Evolutionary conservation across 176 grass and related monocot species (phyloP).

Genomic region (Hordeum marinum): DNA sequence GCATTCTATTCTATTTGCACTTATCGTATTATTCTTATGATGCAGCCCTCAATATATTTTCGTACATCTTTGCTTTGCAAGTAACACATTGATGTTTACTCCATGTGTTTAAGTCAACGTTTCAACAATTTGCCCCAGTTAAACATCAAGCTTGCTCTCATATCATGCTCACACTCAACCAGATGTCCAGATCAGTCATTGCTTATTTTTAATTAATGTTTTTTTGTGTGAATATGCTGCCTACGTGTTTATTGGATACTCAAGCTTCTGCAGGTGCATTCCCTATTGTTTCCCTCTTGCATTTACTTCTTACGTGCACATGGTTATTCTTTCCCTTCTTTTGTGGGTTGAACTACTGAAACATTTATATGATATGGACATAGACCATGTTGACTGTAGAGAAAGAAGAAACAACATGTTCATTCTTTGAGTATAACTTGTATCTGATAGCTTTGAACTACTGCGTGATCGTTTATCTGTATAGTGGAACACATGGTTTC

Average conservation of each 20-base stretch:
- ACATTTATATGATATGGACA: background rate
- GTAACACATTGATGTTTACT: background rate
- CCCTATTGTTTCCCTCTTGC: constrained; percentile 34
- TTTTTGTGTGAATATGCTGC: background rate
- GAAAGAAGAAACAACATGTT: background rate
- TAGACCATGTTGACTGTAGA: background rate
- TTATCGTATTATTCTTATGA: constrained; percentile 2
- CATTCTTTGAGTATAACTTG: constrained; percentile 12
- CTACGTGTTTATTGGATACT: background rate
- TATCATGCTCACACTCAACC: constrained; percentile 45
- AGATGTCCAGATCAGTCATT: constrained; percentile 30
- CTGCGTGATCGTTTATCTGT: background rate
- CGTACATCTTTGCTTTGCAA: background rate
- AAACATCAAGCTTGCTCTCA: constrained; percentile 48
- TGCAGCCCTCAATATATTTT: background rate
- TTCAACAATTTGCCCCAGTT: constrained; percentile 37
- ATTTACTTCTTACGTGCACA: constrained; percentile 8
- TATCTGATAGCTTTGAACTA: background rate
- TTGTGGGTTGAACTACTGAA: background rate
- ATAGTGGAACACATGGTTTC: background rate
- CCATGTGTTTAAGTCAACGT: constrained; percentile 29
- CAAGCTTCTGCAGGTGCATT: constrained; percentile 56
- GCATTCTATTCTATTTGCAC: background rate
- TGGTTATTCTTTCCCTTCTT: constrained; percentile 8
- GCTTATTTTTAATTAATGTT: background rate